phyloP scores from a whole-genome alignment of 257 asterid species.

The Petunia axillaris region DNA sequence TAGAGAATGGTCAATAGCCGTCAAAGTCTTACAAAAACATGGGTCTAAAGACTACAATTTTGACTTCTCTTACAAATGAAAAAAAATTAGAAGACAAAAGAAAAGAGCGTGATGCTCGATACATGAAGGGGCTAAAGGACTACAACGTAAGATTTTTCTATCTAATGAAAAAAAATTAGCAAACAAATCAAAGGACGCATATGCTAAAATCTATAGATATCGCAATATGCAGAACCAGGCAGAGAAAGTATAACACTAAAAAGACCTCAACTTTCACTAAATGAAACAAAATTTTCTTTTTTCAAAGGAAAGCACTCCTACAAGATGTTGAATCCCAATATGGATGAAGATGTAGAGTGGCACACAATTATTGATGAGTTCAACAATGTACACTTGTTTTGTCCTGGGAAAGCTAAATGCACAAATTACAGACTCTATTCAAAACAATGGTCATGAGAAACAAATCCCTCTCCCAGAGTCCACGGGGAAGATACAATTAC shows the following conservation, averaged over 20 bases:
- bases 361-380: not conserved
- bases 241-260: not conserved
- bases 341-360: not conserved
- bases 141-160: not conserved
- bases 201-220: not conserved
- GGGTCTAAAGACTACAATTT: not conserved
- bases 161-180: not conserved
- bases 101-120: no score
- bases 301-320: not conserved
- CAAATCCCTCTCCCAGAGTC: not conserved
- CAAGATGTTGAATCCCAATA: not conserved
- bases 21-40: not conserved
- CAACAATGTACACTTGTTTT: not conserved
- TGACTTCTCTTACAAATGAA: no score
- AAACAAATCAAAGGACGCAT: not conserved
- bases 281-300: not conserved
- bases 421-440: not conserved
- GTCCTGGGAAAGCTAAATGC: not conserved
- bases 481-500: not conserved
- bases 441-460: slow-evolving; percentile 1
- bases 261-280: slow-evolving; percentile 1
- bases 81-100: no score
- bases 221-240: not conserved
- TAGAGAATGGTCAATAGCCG: not conserved
- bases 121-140: slow-evolving; percentile 7